Conservation (phyloP, 768 basidiomycete genomes). For the Naganishia vishniacii region DNA sequence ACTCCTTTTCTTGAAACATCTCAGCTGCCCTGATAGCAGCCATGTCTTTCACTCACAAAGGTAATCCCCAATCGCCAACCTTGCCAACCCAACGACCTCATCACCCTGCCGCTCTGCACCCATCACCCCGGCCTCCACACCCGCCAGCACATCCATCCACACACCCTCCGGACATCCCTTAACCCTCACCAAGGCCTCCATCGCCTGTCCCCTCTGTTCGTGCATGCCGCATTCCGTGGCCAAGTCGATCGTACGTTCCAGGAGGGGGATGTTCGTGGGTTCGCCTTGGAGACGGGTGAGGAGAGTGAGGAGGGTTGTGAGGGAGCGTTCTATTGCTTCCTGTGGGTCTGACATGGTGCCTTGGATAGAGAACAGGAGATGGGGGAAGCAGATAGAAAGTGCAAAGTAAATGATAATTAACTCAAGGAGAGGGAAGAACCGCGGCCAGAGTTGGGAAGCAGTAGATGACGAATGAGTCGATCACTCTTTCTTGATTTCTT, state of each 20-base stretch:
- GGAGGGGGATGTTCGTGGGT: constrained; percentile 22
- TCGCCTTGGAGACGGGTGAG: constrained; percentile 4
- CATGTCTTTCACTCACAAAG: constrained; percentile 6
- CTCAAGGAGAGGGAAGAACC: neutral
- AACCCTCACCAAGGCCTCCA: constrained; percentile 20
- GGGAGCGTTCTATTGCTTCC: constrained; percentile 12
- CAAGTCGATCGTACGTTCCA: neutral
- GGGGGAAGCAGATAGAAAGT: too few species aligned
- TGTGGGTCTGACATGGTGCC: constrained; percentile 2
- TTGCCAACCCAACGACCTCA: neutral
- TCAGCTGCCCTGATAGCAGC: too few species aligned
- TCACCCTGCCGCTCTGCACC: neutral
- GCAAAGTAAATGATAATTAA: too few species aligned
- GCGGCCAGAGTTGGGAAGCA: neutral
- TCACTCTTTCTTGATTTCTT: too few species aligned
- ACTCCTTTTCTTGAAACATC: too few species aligned
- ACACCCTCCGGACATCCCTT: constrained; percentile 14
- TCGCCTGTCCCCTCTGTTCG: constrained; percentile 15
- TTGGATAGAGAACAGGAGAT: neutral
- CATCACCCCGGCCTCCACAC: too few species aligned
- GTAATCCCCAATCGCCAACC: constrained; percentile 9
- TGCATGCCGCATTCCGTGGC: constrained; percentile 19
- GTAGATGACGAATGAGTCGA: neutral
- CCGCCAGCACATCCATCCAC: too few species aligned
- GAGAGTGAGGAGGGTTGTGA: constrained; percentile 9